phyloP scores from a whole-genome alignment of 495 filamentous ascomycete genomes.

The Penicillium mononematosum region DNA sequence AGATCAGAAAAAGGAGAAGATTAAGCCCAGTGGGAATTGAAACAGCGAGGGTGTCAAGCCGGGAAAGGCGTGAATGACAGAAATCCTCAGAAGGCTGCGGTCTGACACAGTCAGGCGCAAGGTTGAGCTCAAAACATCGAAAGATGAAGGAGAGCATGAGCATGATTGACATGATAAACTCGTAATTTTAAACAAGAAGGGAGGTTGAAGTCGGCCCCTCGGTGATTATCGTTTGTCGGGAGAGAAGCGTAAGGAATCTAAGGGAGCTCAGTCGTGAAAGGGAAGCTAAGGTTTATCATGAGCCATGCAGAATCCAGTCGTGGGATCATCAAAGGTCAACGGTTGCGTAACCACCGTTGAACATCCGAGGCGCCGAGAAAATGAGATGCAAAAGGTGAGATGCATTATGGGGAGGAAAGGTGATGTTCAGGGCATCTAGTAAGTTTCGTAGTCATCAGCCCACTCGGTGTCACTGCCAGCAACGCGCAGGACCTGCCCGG shows the following conservation, averaged over 20 bases:
- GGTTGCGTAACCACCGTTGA: slow-evolving; percentile 23
- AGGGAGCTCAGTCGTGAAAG: slow-evolving; percentile 21
- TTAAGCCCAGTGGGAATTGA: slow-evolving; percentile 18
- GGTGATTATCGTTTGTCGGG: slow-evolving; percentile 10
- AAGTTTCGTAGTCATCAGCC: slow-evolving; percentile 51
- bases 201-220: slow-evolving; percentile 10
- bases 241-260: slow-evolving; percentile 16
- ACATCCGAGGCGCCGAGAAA: slow-evolving; percentile 20
- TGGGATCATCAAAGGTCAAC: slow-evolving; percentile 28
- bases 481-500: slow-evolving; percentile 40
- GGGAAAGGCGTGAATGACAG: slow-evolving; percentile 11
- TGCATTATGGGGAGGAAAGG: slow-evolving; percentile 6
- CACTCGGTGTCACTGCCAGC: slow-evolving; percentile 51
- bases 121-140: slow-evolving; percentile 25
- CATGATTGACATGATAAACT: slow-evolving; percentile 29
- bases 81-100: slow-evolving; percentile 10
- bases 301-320: slow-evolving; percentile 27
- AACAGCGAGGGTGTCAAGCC: slow-evolving; percentile 13
- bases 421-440: slow-evolving; percentile 26
- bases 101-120: slow-evolving; percentile 9
- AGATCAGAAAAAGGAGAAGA: slow-evolving; percentile 16
- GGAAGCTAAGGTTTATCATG: slow-evolving; percentile 26
- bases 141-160: slow-evolving; percentile 27
- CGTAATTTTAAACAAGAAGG: slow-evolving; percentile 33
- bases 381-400: slow-evolving; percentile 2